These are phyloP conservation scores for Trichoderma cornu-damae DNA, from an alignment of 2,329 filamentous ascomycete species.

Conservation along the genomic window DNA sequence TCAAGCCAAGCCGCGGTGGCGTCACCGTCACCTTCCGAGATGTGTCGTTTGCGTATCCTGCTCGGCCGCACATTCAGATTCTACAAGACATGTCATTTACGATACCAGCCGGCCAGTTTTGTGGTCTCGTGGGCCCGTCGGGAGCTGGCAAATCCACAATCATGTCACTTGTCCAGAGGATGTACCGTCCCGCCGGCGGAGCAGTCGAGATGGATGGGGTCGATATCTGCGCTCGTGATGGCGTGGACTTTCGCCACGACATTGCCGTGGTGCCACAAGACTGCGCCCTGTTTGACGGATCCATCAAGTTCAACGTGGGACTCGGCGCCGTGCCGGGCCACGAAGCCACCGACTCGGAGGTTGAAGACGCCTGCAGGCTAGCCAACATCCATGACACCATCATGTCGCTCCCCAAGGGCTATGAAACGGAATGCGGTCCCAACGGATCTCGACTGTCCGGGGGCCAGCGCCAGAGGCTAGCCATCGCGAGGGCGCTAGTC, in stretches of 20 bases:
- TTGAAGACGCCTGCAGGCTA: conserved; percentile 60
- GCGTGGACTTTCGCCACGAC: conserved; percentile 44
- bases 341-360: conserved; percentile 53
- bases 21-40: conserved; percentile 51
- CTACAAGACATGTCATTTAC: conserved; percentile 52
- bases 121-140: conserved; percentile 59
- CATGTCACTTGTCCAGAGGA: conserved; percentile 49
- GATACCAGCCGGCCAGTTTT: conserved; percentile 56
- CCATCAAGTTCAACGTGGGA: conserved; percentile 50
- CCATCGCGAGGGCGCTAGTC: conserved; percentile 71
- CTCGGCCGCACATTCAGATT: conserved; percentile 53
- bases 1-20: conserved; percentile 29
- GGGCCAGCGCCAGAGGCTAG: conserved; percentile 72
- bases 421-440: conserved; percentile 63
- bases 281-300: conserved; percentile 53
- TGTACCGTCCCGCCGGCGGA: conserved; percentile 43
- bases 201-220: conserved; percentile 41
- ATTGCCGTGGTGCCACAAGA: conserved; percentile 56
- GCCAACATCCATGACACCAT: conserved; percentile 70
- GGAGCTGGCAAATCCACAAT: conserved; percentile 65
- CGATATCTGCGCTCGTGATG: conserved; percentile 41
- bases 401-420: conserved; percentile 56
- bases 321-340: conserved; percentile 51
- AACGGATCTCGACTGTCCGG: conserved; percentile 70
- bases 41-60: conserved; percentile 62